Conservation (phyloP, 1,284 basidiomycete species). For the Trichosporon sp. region DNA sequence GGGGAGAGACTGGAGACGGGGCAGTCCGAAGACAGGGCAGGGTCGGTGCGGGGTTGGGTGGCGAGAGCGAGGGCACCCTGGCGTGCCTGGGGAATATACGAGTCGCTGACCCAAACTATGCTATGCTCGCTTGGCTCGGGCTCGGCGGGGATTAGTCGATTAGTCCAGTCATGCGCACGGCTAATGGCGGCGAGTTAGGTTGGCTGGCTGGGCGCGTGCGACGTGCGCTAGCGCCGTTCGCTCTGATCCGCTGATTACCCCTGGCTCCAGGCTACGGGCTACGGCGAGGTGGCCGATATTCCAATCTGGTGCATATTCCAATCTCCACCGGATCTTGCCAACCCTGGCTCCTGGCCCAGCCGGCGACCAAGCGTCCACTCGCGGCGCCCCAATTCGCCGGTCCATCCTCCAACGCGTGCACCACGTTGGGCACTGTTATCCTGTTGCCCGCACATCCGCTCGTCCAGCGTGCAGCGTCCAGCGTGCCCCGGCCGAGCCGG, state of each 20-base stretch:
- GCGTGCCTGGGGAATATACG: not conserved
- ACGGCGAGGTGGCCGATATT: not conserved
- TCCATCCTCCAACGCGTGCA: not conserved
- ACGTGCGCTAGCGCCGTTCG: not conserved
- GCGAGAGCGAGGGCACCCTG: not conserved
- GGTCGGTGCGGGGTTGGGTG: not conserved
- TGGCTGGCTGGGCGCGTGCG: not conserved
- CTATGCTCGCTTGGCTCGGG: not conserved
- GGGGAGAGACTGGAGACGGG: not conserved
- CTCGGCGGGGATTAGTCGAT: not conserved
- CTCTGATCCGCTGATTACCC: not conserved
- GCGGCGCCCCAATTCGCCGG: not conserved
- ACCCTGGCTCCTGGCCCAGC: not conserved
- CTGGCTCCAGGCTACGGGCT: not conserved
- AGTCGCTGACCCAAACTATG: not conserved
- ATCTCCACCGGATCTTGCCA: not conserved
- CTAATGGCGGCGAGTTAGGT: too few relatives aligned
- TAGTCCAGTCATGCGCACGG: too few relatives aligned
- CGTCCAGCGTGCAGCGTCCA: not conserved
- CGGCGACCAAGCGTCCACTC: not conserved
- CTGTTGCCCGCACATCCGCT: not conserved
- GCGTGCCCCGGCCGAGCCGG: too few relatives aligned
- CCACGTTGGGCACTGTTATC: not conserved
- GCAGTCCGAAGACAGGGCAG: not conserved
- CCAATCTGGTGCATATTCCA: not conserved